These are phyloP conservation scores for Clavulina sp. DNA, from an alignment of 768 basidiomycete genomes.

Conservation along the genomic window DNA sequence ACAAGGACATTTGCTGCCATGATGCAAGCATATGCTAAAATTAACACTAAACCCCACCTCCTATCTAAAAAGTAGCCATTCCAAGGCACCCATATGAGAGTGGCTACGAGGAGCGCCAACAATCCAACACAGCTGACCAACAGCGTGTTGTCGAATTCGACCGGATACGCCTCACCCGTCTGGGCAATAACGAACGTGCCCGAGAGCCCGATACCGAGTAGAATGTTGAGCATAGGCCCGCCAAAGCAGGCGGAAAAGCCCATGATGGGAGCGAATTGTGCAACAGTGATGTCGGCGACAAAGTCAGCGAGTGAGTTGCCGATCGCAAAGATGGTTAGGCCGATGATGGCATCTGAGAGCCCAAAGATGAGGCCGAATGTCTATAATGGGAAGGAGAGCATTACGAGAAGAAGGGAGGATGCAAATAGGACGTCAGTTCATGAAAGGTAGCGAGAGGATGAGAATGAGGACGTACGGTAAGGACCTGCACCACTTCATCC, in stretches of 20 bases:
- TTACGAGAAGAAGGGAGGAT: background rate
- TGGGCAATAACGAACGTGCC: conserved; percentile 70
- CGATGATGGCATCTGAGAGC: conserved; percentile 91
- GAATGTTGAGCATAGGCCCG: conserved; percentile 81
- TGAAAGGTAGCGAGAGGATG: background rate
- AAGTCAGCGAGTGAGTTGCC: conserved; percentile 94
- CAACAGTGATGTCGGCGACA: conserved; percentile 92
- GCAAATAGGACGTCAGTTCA: background rate
- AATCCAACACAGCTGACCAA: conserved; percentile 71
- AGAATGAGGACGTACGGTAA: conserved; percentile 39
- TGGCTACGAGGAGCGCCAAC: conserved; percentile 53
- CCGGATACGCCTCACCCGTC: conserved; percentile 39
- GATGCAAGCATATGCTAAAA: conserved; percentile 50
- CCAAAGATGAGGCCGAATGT: conserved; percentile 89
- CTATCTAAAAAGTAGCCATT: conserved; percentile 69
- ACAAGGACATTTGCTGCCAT: conserved; percentile 70
- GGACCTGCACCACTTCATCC: conserved; percentile 82
- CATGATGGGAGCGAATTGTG: conserved; percentile 86
- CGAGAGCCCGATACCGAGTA: conserved; percentile 81
- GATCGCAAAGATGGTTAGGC: conserved; percentile 88
- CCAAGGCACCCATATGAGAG: conserved; percentile 66
- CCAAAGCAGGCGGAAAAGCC: conserved; percentile 92
- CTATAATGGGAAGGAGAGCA: conserved; percentile 24
- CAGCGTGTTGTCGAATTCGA: conserved; percentile 69
- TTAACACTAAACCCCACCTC: conserved; percentile 67